Evolutionary conservation across 2,329 filamentous ascomycete species (phyloP).

Genomic region (Calonectria ilicicola): DNA sequence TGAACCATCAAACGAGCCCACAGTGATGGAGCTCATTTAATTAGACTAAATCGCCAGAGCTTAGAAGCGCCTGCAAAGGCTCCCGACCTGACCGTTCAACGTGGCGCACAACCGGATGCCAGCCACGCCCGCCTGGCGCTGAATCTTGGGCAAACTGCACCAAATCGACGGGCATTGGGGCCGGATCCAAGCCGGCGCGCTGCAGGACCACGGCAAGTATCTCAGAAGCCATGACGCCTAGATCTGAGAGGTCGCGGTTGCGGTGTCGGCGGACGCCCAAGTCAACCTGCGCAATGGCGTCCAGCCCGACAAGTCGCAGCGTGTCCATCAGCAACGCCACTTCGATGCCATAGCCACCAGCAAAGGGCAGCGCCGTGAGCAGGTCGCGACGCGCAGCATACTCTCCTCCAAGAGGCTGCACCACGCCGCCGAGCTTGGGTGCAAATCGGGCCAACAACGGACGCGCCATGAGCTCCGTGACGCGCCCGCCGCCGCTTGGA

Average conservation of each 20-base stretch:
- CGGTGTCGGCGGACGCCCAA: neutral
- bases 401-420: neutral
- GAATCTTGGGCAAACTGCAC: neutral
- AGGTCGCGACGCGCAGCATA: neutral
- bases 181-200: neutral
- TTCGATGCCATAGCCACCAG: neutral
- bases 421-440: neutral
- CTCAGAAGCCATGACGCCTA: neutral
- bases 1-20: neutral
- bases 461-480: neutral
- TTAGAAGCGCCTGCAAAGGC: neutral
- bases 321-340: neutral
- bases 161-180: neutral
- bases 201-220: neutral
- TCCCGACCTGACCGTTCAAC: neutral
- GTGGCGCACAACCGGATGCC: neutral
- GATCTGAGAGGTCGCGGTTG: neutral
- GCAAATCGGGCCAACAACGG: neutral
- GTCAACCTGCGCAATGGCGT: neutral
- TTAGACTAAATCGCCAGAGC: neutral
- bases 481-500: neutral
- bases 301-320: neutral
- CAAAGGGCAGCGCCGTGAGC: neutral
- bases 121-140: neutral
- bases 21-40: neutral